Percentiles rank a stretch among this genome's conserved stretches.
These are phyloP conservation scores for Gryganskiella cystojenkinii DNA, from an alignment of 192 early-diverging fungal genomes.

Conservation along the genomic window DNA sequence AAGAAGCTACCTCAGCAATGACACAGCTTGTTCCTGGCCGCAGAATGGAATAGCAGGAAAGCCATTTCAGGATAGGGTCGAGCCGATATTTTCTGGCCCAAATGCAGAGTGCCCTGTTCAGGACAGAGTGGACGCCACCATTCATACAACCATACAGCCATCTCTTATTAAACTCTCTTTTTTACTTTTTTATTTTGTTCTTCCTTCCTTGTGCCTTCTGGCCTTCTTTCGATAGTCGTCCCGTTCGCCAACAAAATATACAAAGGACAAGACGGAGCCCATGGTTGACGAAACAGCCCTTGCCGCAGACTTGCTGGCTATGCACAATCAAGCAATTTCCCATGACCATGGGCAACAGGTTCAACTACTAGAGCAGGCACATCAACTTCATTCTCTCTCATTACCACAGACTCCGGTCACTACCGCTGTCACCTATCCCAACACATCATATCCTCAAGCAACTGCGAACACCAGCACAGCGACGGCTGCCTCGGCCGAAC, in stretches of 20 bases:
- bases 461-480: constrained; percentile 7
- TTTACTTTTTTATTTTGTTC: no score
- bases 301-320: constrained; percentile 31
- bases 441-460: constrained; percentile 25
- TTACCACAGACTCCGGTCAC: constrained; percentile 13
- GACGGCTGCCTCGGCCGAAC: constrained; percentile 11
- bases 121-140: no score
- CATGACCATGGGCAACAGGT: constrained; percentile 6
- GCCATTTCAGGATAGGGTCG: no score
- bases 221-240: neutral
- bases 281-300: constrained; percentile 42
- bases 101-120: no score
- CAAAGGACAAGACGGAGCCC: constrained; percentile 2
- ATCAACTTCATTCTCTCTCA: constrained; percentile 12
- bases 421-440: constrained; percentile 1
- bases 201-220: neutral
- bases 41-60: no score
- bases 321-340: constrained; percentile 22
- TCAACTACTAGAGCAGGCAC: constrained; percentile 9
- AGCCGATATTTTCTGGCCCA: no score
- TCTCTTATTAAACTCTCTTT: no score
- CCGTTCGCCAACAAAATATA: constrained; percentile 2
- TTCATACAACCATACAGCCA: no score
- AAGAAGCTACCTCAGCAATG: no score
- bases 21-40: no score